Evolutionary conservation across 306 rosid species (phyloP), one percentile per base, ranked within the genome.

Genomic region (Argentina anserina): DNA sequence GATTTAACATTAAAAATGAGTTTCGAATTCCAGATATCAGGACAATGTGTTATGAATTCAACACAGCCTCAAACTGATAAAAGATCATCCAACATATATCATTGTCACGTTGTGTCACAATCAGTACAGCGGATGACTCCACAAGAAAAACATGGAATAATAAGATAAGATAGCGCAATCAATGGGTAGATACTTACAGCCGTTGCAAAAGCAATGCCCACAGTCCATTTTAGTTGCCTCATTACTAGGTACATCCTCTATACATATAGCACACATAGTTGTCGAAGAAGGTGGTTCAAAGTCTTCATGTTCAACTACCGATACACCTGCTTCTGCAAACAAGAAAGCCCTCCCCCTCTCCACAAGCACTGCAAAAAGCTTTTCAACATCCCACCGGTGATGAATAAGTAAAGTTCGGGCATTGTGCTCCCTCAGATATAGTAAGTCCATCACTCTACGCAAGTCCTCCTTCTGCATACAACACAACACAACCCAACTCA

Each of bases 141-240:
- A 39, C n/a, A n/a, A 29, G 1, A 42, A 59, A 20, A 43, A 20
- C 5, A 28, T 28, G 18, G 55, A 47, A 17, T 6, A n/a, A 6
- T 31, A 68, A 68, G 26, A 46, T 31, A 31, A 1, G 20, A 33
- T 47, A 21, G 17, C 7, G 45, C 18, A 46, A 68, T 61, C 62
- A 64, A 79, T 45, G 37, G 55, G 43, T 9, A 18, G 40, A 69
- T 26, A 80, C 97, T 87, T 87, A 91, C 99, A 94, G 67, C 29
- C 37, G 75, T 94, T 94, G 90, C 97, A 94, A 83, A 84, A 94
- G 85, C 93, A 83, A 84, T 94, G 99, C 67, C 97, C 93, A 63
- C 99, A 95, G 64, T 90, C 97, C 96, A 89, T 87, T 79, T 84
- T 88, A 40, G 99, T 90, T 41, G 90, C 67, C 70, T 89, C 89